Conservation (phyloP, 2,329 filamentous ascomycete genomes). For the Aspergillus tubingensis region DNA sequence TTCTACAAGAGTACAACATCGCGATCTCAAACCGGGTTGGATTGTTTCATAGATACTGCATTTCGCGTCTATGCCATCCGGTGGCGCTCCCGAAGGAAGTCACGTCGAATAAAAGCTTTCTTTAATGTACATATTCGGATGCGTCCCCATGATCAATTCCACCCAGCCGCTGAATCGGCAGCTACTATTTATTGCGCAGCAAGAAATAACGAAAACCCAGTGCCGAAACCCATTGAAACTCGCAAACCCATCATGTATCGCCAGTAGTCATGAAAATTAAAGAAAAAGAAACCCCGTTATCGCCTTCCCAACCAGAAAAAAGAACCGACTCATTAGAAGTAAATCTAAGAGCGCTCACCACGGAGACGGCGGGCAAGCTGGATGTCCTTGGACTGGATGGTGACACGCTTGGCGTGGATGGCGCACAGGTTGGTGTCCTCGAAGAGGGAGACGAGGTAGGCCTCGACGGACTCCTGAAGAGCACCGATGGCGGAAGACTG, state of each 20-base stretch:
- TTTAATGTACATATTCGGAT: constrained; percentile 40
- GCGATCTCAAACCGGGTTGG: constrained; percentile 19
- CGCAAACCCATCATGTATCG: constrained; percentile 48
- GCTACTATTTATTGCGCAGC: constrained; percentile 34
- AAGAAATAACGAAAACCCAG: constrained; percentile 39
- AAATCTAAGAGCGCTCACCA: constrained; percentile 78
- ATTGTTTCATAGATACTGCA: constrained; percentile 30
- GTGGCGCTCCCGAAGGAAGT: constrained; percentile 33
- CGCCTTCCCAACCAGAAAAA: constrained; percentile 42
- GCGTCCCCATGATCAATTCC: constrained; percentile 31
- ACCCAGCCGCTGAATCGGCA: constrained; percentile 30
- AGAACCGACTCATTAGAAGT: constrained; percentile 31
- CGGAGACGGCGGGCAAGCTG: constrained; percentile 94
- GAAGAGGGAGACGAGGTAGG: constrained; percentile 96
- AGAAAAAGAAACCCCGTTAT: constrained; percentile 42
- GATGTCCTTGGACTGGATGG: constrained; percentile 92
- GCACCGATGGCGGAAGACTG: constrained; percentile 97
- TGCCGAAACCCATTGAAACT: constrained; percentile 38
- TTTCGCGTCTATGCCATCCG: constrained; percentile 40
- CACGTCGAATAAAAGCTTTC: constrained; percentile 26
- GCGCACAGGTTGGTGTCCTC: constrained; percentile 98
- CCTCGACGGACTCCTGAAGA: constrained; percentile 97
- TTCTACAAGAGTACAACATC: background rate
- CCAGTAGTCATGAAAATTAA: constrained; percentile 41
- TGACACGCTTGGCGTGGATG: constrained; percentile 99